Percentiles rank a stretch among this genome's conserved stretches.
These are phyloP conservation scores for Exophiala phaeomuriformis DNA, from an alignment of 2,329 filamentous ascomycete species.

Conservation along the genomic window DNA sequence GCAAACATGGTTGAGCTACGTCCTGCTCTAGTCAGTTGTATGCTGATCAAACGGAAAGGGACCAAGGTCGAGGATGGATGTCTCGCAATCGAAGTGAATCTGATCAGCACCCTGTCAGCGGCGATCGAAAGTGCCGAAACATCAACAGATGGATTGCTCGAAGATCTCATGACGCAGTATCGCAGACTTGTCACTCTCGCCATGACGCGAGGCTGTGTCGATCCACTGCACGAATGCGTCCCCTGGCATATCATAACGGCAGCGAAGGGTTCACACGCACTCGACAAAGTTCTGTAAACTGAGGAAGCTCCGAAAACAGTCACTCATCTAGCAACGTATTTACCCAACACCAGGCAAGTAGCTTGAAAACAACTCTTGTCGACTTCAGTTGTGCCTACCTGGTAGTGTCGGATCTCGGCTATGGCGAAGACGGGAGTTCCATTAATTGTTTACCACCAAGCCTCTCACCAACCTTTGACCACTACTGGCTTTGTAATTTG, in stretches of 20 bases:
- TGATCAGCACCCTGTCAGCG: slow-evolving; percentile 32
- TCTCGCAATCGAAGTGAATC: slow-evolving; percentile 37
- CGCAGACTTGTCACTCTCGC: slow-evolving; percentile 40
- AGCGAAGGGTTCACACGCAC: slow-evolving; percentile 30
- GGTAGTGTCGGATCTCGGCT: too few species aligned
- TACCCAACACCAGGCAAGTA: too few species aligned
- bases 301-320: not conserved
- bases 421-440: too few species aligned
- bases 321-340: too few species aligned
- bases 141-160: slow-evolving; percentile 32
- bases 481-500: too few species aligned
- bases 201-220: slow-evolving; percentile 37
- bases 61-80: slow-evolving; percentile 37
- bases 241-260: slow-evolving; percentile 45
- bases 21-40: slow-evolving; percentile 40
- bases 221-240: slow-evolving; percentile 35
- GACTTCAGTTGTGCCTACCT: too few species aligned
- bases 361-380: too few species aligned
- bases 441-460: too few species aligned
- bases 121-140: slow-evolving; percentile 8
- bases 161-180: slow-evolving; percentile 40
- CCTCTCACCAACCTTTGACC: too few species aligned
- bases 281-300: slow-evolving; percentile 17
- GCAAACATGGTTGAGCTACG: slow-evolving; percentile 35
- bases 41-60: slow-evolving; percentile 41